Evolutionary conservation across 148 eudicot genomes (phyloP).

Genomic region (Rhododendron ovatum): DNA sequence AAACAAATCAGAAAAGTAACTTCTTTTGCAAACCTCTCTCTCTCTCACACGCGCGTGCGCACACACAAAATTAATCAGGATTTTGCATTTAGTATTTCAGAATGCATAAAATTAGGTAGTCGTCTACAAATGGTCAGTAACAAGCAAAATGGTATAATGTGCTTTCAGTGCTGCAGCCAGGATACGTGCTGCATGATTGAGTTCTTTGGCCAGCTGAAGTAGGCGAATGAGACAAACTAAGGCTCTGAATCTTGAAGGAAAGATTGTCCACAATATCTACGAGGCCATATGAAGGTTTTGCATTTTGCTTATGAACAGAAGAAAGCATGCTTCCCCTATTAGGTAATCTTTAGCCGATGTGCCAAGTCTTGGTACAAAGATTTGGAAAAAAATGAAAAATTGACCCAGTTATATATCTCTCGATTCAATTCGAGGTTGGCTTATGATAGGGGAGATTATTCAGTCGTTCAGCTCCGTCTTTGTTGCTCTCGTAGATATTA

Average conservation of each 20-base stretch:
- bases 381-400: background rate
- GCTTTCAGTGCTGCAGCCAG: conserved; percentile 44
- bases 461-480: background rate
- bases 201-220: conserved; percentile 94
- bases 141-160: background rate
- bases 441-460: too few relatives aligned
- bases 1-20: too few relatives aligned
- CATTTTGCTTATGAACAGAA: background rate
- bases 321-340: background rate
- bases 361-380: conserved; percentile 20
- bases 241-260: conserved; percentile 22
- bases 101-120: conserved; percentile 3
- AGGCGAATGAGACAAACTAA: conserved; percentile 47
- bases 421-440: background rate
- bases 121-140: background rate
- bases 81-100: background rate
- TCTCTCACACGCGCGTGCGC: too few relatives aligned
- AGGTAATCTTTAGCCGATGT: conserved; percentile 2
- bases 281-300: background rate
- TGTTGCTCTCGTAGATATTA: background rate
- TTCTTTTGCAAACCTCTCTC: too few relatives aligned
- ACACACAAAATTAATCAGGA: background rate
- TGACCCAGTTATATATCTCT: background rate
- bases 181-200: conserved; percentile 76
- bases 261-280: background rate